Evolutionary conservation across 805 yeast species (phyloP).

Genomic region (Candida pseudoglaebosa): DNA sequence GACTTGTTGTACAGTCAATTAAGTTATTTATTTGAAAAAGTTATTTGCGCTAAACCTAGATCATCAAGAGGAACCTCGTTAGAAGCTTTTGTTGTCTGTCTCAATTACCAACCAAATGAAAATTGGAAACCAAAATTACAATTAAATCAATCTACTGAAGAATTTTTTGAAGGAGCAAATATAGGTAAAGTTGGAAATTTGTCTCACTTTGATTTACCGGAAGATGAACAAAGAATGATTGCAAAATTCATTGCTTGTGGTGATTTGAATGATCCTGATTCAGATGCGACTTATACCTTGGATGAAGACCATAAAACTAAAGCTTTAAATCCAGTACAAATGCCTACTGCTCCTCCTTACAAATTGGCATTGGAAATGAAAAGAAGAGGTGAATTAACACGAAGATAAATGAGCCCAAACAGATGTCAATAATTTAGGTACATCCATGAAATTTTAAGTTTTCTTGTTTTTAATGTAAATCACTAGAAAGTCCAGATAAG

Average conservation of each 20-base stretch:
- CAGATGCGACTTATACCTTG: constrained; percentile 87
- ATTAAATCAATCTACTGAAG: constrained; percentile 64
- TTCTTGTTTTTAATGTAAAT: too few relatives aligned
- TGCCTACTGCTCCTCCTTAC: constrained; percentile 96
- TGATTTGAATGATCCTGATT: constrained; percentile 79
- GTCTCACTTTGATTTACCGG: constrained; percentile 46
- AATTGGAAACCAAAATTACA: constrained; percentile 77
- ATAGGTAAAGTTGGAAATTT: constrained; percentile 53
- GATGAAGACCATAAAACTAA: constrained; percentile 33
- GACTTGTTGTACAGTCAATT: constrained; percentile 91
- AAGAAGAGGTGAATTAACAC: constrained; percentile 53
- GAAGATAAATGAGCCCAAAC: constrained; percentile 9
- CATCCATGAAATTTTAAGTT: too few relatives aligned
- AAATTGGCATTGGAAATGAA: constrained; percentile 86
- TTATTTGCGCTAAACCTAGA: constrained; percentile 94
- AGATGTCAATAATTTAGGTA: neutral
- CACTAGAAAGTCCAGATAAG: too few relatives aligned
- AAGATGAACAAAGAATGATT: constrained; percentile 60
- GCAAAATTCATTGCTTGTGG: constrained; percentile 98
- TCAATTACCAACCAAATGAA: constrained; percentile 77
- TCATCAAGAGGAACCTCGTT: constrained; percentile 92
- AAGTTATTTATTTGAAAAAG: constrained; percentile 78
- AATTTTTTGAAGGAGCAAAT: constrained; percentile 64
- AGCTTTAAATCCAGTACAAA: constrained; percentile 87
- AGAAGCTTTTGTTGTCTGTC: constrained; percentile 91